A percentile compares a stretch with the other conserved stretches of the same genome.
These are phyloP conservation scores for Curvularia eragrostidis DNA, from an alignment of 2,329 filamentous ascomycete genomes.

Conservation along the genomic window DNA sequence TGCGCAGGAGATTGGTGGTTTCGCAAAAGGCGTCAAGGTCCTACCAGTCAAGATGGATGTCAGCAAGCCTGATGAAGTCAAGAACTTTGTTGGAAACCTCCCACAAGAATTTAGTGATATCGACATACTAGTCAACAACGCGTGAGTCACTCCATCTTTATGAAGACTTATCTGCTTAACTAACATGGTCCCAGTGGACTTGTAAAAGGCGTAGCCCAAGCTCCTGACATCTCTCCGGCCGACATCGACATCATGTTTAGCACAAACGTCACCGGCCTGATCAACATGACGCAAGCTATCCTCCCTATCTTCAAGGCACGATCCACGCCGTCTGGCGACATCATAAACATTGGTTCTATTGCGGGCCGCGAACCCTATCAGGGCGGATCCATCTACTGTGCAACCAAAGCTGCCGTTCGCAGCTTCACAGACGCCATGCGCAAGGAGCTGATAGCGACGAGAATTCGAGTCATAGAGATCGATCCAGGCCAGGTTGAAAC, in stretches of 20 bases:
- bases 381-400: conserved; percentile 90
- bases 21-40: conserved; percentile 78
- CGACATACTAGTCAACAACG: conserved; percentile 81
- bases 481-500: conserved; percentile 95
- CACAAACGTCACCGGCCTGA: conserved; percentile 93
- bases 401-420: conserved; percentile 86
- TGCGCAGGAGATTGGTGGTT: conserved; percentile 74
- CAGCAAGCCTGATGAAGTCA: conserved; percentile 77
- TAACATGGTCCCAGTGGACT: conserved; percentile 64
- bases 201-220: conserved; percentile 85
- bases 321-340: conserved; percentile 69
- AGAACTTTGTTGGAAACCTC: conserved; percentile 72
- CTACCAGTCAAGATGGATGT: conserved; percentile 86
- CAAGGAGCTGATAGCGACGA: conserved; percentile 80
- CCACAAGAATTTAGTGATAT: conserved; percentile 85
- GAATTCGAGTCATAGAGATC: conserved; percentile 84
- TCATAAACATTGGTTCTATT: conserved; percentile 94
- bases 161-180: no score
- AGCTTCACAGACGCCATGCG: conserved; percentile 83
- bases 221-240: conserved; percentile 79
- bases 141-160: conserved; percentile 7
- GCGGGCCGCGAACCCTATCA: conserved; percentile 87
- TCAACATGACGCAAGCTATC: conserved; percentile 95
- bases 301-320: conserved; percentile 78
- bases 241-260: conserved; percentile 88